Conservation (phyloP, 441 rosid genomes). For the Breynia disticha region DNA sequence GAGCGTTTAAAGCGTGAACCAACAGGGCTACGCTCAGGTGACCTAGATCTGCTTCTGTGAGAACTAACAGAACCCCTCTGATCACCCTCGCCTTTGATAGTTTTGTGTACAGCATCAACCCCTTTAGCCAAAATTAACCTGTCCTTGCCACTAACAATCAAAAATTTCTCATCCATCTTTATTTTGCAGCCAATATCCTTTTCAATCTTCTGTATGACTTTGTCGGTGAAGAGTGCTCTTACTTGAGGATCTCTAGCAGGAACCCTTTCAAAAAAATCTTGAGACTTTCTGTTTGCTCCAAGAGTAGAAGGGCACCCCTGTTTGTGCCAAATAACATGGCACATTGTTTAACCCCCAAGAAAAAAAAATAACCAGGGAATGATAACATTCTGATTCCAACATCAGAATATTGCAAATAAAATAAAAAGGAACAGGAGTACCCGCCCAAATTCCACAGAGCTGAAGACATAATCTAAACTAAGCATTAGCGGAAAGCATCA, state of each 20-base stretch:
- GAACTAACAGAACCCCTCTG: slow-evolving; percentile 51
- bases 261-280: slow-evolving; percentile 87
- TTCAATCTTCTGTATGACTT: slow-evolving; percentile 68
- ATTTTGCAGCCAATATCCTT: slow-evolving; percentile 80
- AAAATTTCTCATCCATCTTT: slow-evolving; percentile 85
- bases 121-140: slow-evolving; percentile 84
- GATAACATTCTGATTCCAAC: too few relatives aligned
- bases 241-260: slow-evolving; percentile 80
- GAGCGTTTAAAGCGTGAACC: slow-evolving; percentile 52
- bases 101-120: slow-evolving; percentile 87
- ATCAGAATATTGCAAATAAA: too few relatives aligned
- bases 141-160: slow-evolving; percentile 91
- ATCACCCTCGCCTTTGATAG: slow-evolving; percentile 65
- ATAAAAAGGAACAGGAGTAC: too few relatives aligned
- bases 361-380: too few relatives aligned
- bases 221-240: slow-evolving; percentile 67
- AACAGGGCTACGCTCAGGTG: slow-evolving; percentile 52
- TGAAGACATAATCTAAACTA: too few relatives aligned
- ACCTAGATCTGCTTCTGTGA: slow-evolving; percentile 76
- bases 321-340: slow-evolving; percentile 12
- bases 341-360: slow-evolving; percentile 10
- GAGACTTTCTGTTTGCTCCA: slow-evolving; percentile 87
- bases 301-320: slow-evolving; percentile 98
- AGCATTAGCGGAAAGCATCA: too few relatives aligned
- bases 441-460: too few relatives aligned